Evolutionary conservation across 177 flowering plant genomes (phyloP).

Genomic region (Vitis hybrid): DNA sequence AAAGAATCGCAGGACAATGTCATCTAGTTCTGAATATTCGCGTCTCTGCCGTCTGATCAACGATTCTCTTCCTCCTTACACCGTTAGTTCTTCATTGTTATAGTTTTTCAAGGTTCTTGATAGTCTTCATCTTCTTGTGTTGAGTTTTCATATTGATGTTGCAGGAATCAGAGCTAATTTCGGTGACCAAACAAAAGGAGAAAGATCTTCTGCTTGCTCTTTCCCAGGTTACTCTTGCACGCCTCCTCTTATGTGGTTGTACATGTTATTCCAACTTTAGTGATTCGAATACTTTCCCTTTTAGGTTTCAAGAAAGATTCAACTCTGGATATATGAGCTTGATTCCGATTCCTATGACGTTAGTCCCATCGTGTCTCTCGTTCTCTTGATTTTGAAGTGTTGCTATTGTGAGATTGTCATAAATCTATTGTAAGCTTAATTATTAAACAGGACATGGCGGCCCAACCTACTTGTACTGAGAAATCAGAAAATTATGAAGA

Average conservation of each 20-base stretch:
- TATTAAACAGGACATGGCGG: slow-evolving; percentile 18
- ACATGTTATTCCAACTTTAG: not conserved
- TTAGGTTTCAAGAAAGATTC: slow-evolving; percentile 54
- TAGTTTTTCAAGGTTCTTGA: not conserved
- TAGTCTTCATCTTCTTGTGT: not conserved
- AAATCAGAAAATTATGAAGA: slow-evolving; percentile 13
- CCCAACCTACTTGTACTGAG: not conserved
- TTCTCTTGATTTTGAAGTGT: not conserved
- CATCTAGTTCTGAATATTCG: slow-evolving; percentile 10
- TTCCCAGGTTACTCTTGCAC: slow-evolving; percentile 41
- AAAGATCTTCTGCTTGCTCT: slow-evolving; percentile 51
- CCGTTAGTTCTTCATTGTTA: slow-evolving; percentile 16
- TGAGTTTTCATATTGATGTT: not conserved
- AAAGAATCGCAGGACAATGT: slow-evolving; percentile 5
- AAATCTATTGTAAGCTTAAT: not conserved
- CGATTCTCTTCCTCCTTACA: slow-evolving; percentile 33
- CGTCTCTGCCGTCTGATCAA: slow-evolving; percentile 47
- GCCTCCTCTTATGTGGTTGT: not conserved
- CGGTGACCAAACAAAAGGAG: slow-evolving; percentile 39
- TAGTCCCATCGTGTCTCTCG: slow-evolving; percentile 13
- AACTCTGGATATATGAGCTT: slow-evolving; percentile 32
- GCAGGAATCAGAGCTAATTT: slow-evolving; percentile 28
- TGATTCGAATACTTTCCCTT: slow-evolving; percentile 1
- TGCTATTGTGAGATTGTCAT: not conserved
- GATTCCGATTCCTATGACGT: slow-evolving; percentile 25